phyloP scores from a whole-genome alignment of 495 filamentous ascomycete genomes.

The Penicillium taxi region DNA sequence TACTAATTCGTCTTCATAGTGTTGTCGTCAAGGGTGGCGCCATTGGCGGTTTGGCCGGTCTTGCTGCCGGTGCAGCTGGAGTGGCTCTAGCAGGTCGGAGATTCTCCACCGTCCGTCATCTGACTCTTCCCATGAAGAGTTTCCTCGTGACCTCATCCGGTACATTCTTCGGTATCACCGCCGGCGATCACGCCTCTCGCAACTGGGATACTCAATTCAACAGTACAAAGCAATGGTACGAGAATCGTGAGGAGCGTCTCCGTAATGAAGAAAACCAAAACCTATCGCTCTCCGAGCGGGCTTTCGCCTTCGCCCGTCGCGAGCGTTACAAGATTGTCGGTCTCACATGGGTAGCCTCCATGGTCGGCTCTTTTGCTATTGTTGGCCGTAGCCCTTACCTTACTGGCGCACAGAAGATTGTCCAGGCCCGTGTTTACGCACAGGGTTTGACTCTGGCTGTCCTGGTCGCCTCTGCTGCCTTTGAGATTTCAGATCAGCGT shows the following conservation, averaged over 20 bases:
- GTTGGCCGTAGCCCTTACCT: conserved; percentile 76
- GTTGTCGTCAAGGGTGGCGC: conserved; percentile 72
- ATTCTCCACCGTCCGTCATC: conserved; percentile 63
- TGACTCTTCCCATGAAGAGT: conserved; percentile 80
- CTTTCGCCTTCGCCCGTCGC: conserved; percentile 55
- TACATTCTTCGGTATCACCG: conserved; percentile 79
- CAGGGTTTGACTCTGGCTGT: conserved; percentile 89
- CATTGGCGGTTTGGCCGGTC: conserved; percentile 58
- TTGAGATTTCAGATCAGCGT: conserved; percentile 79
- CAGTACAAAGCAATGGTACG: conserved; percentile 53
- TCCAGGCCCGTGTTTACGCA: conserved; percentile 97
- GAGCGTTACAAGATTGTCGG: conserved; percentile 89
- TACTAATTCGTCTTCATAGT: conserved; percentile 28
- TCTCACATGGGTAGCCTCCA: conserved; percentile 72
- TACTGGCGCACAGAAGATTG: conserved; percentile 75
- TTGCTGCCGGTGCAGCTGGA: conserved; percentile 54
- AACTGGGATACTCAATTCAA: conserved; percentile 63
- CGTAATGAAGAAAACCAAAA: conserved; percentile 39
- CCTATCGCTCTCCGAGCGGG: conserved; percentile 48
- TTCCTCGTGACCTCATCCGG: conserved; percentile 80
- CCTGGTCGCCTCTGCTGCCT: conserved; percentile 74
- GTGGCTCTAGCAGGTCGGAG: conserved; percentile 54
- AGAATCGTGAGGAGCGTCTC: conserved; percentile 51
- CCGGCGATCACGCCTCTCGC: conserved; percentile 73
- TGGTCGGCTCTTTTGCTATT: conserved; percentile 66